These are phyloP conservation scores for Aspergillus ibericus DNA, from an alignment of 2,329 filamentous ascomycete genomes.

Conservation along the genomic window DNA sequence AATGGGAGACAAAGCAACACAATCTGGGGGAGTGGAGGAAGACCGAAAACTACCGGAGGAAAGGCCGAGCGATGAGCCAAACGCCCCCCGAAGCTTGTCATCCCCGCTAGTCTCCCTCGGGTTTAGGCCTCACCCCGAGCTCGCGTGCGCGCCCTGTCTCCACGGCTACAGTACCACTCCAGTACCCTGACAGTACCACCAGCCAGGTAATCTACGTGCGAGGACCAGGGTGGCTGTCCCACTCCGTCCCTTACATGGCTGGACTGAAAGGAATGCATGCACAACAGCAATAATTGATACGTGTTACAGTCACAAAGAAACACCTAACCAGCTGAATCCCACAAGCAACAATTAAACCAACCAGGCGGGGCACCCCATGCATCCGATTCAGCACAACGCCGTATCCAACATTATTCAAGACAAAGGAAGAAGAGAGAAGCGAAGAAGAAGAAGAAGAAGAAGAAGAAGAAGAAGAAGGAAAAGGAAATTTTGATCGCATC, in stretches of 20 bases:
- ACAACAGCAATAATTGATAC: background rate
- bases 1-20: background rate
- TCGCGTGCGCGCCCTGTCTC: background rate
- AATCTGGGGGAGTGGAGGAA: background rate
- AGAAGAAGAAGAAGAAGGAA: background rate
- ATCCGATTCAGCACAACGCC: background rate
- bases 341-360: background rate
- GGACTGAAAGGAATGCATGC: background rate
- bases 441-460: background rate
- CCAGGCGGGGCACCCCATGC: background rate
- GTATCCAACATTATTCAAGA: background rate
- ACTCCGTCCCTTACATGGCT: background rate
- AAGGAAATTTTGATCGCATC: background rate
- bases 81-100: conserved; percentile 5
- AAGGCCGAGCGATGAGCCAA: background rate
- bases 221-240: background rate
- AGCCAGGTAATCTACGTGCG: too few species aligned
- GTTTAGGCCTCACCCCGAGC: conserved; percentile 1
- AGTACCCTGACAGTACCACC: too few species aligned
- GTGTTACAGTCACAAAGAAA: background rate
- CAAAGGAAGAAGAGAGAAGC: background rate
- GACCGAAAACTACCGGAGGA: background rate
- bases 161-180: too few species aligned
- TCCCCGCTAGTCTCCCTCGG: conserved; percentile 10
- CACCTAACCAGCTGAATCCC: background rate